A percentile compares a stretch with the other conserved stretches of the same genome.
Conservation (phyloP, 352 stramenopile species). For the Pythium monospermum region DNA sequence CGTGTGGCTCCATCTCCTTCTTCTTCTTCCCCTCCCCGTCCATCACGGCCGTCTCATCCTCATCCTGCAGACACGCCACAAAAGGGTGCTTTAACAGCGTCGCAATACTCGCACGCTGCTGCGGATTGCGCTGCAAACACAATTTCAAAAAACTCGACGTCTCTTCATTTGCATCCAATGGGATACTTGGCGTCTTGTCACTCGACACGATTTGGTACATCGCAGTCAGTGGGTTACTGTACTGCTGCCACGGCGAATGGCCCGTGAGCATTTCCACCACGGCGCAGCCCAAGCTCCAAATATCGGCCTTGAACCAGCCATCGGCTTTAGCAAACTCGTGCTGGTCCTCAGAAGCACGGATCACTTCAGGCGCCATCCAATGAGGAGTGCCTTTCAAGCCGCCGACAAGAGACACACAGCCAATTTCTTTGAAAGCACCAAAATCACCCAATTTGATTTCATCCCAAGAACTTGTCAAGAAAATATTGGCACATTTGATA, state of each 20-base stretch:
- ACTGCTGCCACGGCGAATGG: conserved; percentile 84
- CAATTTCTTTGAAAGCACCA: conserved; percentile 69
- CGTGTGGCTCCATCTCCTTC: no score
- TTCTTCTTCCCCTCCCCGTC: no score
- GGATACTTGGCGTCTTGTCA: conserved; percentile 58
- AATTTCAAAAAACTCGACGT: conserved; percentile 48
- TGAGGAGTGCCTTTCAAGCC: conserved; percentile 87
- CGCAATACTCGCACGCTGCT: conserved; percentile 72
- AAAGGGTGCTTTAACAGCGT: conserved; percentile 93
- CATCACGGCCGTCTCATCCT: no score
- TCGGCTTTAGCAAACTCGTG: no score
- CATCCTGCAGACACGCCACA: conserved; percentile 43
- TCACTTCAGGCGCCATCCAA: conserved; percentile 92
- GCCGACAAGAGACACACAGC: conserved; percentile 56
- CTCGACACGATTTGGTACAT: conserved; percentile 89
- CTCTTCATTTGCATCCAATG: conserved; percentile 47
- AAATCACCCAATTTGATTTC: conserved; percentile 77
- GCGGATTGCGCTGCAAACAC: conserved; percentile 63
- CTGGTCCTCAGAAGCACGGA: conserved; percentile 42
- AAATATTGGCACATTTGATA: conserved; percentile 86
- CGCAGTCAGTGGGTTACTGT: conserved; percentile 84
- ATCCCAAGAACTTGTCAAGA: conserved; percentile 33
- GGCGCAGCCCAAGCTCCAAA: conserved; percentile 92
- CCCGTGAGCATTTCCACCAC: conserved; percentile 93
- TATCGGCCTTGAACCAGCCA: conserved; percentile 86